Base-by-base conservation (phyloP, 345 rosid genomes). In the Turnera subulata region DNA sequence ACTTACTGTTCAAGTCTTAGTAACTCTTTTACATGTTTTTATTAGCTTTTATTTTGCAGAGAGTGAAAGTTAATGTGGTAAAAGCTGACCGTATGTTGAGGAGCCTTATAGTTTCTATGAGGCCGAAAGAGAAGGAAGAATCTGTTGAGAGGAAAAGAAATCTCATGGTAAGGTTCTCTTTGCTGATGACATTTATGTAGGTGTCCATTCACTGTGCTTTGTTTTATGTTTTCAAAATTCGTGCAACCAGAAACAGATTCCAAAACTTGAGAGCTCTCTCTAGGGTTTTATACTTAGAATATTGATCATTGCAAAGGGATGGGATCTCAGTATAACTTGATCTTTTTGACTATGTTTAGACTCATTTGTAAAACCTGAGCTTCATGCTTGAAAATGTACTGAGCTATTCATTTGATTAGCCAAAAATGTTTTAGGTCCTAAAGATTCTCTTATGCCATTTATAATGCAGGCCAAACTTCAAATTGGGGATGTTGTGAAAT, bases 401-500 rank as follows among this genome's bases (percentile, higher is more conserved):
- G n/a, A n/a, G n/a, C n/a, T n/a, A n/a, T n/a, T n/a, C n/a, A n/a
- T 49, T 56, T 13, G 19, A 37, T n/a, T 53, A 42, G 58, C 43
- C 42, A 51, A 50, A 45, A 13, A 38, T 39, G 29, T 29, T n/a
- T 48, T 62, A 29, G 35, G 35, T 29, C 8, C 5, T 29, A 29
- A 29, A 29, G 35, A 29, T 29, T 29, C 33, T 54, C 58, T 45
- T 15, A 15, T 61, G 25, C 20, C n/a, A 1, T 60, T 65, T 48
- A 25, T 55, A 53, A 75, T 79, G 69, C 77, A 87, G 95, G 88
- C 88, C 32, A 89, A 75, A 75, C 97, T 93, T 76, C 82, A 86
- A 37, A 74, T 89, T 20, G 97, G 99, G 39, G 97, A 93, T 74
- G 77, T 89, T 61, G 91, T 89, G 62, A 85, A 89, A 73, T 85